These are phyloP conservation scores for Thalassiosira exigua DNA, from an alignment of 352 stramenopile genomes.

Conservation along the genomic window DNA sequence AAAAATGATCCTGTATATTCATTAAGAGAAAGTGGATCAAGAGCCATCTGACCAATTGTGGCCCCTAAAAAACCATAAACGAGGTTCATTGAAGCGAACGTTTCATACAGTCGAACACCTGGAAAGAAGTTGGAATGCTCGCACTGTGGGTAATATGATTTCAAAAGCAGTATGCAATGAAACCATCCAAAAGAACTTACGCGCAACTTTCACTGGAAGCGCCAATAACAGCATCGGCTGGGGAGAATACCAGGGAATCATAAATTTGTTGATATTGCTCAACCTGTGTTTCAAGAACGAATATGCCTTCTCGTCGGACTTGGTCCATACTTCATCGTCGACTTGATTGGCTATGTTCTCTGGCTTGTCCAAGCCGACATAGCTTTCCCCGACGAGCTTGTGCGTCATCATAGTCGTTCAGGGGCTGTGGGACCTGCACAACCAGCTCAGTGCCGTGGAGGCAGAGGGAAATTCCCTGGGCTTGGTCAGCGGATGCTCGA, in stretches of 20 bases:
- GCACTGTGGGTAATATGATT: too few relatives aligned
- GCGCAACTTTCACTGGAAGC: neutral
- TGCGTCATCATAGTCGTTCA: too few relatives aligned
- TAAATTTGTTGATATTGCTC: neutral
- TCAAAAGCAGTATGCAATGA: too few relatives aligned
- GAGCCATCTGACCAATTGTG: neutral
- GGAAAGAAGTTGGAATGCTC: too few relatives aligned
- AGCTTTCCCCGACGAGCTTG: too few relatives aligned
- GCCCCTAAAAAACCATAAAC: neutral
- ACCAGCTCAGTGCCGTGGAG: constrained; percentile 70
- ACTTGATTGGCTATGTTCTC: too few relatives aligned
- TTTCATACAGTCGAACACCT: neutral
- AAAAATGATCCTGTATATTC: neutral
- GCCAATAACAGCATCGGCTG: neutral
- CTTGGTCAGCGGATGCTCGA: constrained; percentile 80
- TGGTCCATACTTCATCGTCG: neutral
- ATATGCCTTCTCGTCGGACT: neutral
- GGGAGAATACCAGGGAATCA: neutral
- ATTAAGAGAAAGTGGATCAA: neutral
- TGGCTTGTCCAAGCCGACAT: too few relatives aligned
- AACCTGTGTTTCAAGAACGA: neutral
- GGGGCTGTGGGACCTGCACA: constrained; percentile 72
- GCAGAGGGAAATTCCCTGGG: constrained; percentile 90
- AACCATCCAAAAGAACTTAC: too few relatives aligned
- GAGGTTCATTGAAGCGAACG: neutral